Evolutionary conservation across 768 basidiomycete species (phyloP).

Genomic region (Baorangia bicolor): DNA sequence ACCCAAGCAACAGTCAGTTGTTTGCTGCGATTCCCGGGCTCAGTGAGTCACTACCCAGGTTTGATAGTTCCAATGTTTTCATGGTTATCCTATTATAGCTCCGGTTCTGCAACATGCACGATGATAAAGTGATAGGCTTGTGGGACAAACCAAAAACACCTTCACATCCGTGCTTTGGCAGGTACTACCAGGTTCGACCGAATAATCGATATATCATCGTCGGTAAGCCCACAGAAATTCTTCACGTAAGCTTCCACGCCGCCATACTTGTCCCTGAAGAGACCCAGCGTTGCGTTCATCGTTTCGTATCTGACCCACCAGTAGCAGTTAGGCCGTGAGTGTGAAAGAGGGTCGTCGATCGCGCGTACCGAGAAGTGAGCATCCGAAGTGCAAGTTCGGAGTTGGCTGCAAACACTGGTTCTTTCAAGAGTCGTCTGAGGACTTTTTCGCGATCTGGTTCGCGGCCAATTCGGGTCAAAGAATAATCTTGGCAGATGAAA

Average conservation of each 20-base stretch:
- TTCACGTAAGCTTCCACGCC: slow-evolving; percentile 66
- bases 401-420: slow-evolving; percentile 72
- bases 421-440: slow-evolving; percentile 63
- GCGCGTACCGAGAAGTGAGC: slow-evolving; percentile 67
- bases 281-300: slow-evolving; percentile 67
- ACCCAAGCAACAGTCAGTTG: background rate
- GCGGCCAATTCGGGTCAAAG: slow-evolving; percentile 73
- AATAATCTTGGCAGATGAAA: slow-evolving; percentile 68
- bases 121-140: background rate
- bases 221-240: slow-evolving; percentile 53
- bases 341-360: background rate
- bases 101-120: background rate
- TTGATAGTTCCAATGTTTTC: background rate
- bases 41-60: background rate
- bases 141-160: background rate
- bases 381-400: slow-evolving; percentile 78
- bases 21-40: background rate
- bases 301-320: slow-evolving; percentile 55
- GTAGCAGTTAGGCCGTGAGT: background rate
- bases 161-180: slow-evolving; percentile 32
- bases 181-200: slow-evolving; percentile 53
- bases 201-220: slow-evolving; percentile 61
- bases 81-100: slow-evolving; percentile 1
- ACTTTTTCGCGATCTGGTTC: slow-evolving; percentile 75
- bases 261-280: slow-evolving; percentile 63